Percentiles rank a stretch among this genome's conserved stretches.
Conservation (phyloP, 192 early-diverging fungal species). For the Mortierella alpina region DNA sequence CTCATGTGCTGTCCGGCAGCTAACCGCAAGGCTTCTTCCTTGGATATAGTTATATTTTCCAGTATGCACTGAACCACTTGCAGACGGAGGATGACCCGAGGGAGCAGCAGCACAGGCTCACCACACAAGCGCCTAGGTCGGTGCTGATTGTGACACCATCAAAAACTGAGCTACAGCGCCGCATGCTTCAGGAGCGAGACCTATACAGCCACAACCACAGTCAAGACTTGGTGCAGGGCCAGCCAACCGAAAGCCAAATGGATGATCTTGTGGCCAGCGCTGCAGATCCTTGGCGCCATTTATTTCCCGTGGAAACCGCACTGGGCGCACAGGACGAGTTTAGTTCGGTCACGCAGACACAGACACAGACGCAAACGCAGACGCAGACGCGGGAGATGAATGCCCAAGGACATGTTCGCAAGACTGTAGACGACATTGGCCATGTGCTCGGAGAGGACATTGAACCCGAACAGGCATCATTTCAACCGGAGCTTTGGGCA, state of each 20-base stretch:
- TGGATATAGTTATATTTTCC: constrained; percentile 24
- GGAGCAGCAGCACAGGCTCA: not conserved
- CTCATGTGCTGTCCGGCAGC: not conserved
- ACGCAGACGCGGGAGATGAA: not conserved
- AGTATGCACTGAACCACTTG: constrained; percentile 34
- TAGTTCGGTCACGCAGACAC: constrained; percentile 16
- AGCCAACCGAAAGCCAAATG: not conserved
- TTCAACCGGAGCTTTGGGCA: constrained; percentile 26
- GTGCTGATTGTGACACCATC: constrained; percentile 31
- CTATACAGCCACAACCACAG: not conserved
- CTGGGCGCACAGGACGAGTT: constrained; percentile 8
- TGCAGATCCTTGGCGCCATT: constrained; percentile 18
- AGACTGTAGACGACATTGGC: not conserved
- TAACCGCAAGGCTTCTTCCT: not conserved
- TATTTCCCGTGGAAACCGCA: constrained; percentile 5
- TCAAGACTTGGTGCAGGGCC: too few relatives aligned
- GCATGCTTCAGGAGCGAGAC: constrained; percentile 17
- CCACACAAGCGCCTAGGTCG: not conserved
- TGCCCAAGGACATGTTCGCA: not conserved
- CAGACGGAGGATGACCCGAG: not conserved
- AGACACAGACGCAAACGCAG: not conserved
- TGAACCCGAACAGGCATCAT: not conserved
- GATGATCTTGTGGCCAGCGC: not conserved
- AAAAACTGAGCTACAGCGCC: not conserved
- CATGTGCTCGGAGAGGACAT: not conserved